A percentile compares a stretch with the other conserved stretches of the same genome.
These are phyloP conservation scores for Pythium guiyangense DNA, from an alignment of 352 stramenopile species.

Conservation along the genomic window DNA sequence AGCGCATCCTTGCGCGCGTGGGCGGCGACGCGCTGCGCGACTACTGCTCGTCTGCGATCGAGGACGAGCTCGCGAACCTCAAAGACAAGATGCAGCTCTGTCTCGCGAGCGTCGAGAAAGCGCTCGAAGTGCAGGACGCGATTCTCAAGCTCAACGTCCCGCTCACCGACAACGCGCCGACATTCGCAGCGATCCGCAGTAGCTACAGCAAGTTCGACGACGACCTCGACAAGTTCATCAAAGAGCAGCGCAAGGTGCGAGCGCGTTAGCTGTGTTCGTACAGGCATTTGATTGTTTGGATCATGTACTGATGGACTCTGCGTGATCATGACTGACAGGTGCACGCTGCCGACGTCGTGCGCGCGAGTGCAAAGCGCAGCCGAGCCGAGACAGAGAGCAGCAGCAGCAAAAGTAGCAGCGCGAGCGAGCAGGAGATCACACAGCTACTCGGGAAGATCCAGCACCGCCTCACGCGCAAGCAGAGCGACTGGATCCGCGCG, in stretches of 20 bases:
- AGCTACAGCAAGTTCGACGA: constrained; percentile 46
- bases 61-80: constrained; percentile 59
- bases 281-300: too few species aligned
- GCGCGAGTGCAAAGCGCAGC: constrained; percentile 7
- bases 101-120: constrained; percentile 49
- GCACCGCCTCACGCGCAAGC: constrained; percentile 60
- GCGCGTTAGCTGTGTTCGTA: neutral
- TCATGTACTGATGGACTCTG: too few species aligned
- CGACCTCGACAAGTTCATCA: constrained; percentile 42
- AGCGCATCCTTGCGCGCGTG: constrained; percentile 68
- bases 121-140: constrained; percentile 52
- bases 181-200: constrained; percentile 45
- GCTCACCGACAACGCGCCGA: constrained; percentile 49
- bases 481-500: constrained; percentile 57
- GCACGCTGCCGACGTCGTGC: constrained; percentile 1
- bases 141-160: constrained; percentile 61
- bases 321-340: too few species aligned
- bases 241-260: constrained; percentile 46
- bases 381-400: constrained; percentile 17
- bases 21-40: constrained; percentile 61
- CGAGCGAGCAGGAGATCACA: constrained; percentile 24
- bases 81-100: constrained; percentile 57
- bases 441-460: constrained; percentile 55
- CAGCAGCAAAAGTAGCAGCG: neutral
- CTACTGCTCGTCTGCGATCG: constrained; percentile 74